A percentile compares a stretch with the other conserved stretches of the same genome.
Conservation (phyloP, 768 basidiomycete species). For the Amanita brunnescens region DNA sequence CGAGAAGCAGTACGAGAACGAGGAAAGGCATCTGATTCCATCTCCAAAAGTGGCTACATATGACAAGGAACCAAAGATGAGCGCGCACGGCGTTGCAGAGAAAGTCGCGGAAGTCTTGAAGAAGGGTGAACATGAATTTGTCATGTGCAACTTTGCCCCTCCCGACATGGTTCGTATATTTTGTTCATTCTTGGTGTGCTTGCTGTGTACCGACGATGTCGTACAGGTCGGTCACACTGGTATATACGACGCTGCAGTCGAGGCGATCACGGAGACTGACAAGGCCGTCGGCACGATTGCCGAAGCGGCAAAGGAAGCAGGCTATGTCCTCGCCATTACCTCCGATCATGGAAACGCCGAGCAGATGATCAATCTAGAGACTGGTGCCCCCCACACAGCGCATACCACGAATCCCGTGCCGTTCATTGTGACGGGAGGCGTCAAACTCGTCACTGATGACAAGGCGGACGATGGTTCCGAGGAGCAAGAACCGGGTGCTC, state of each 20-base stretch:
- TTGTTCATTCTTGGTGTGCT: neutral
- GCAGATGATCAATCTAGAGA: constrained; percentile 81
- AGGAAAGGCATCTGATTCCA: constrained; percentile 81
- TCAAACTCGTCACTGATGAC: constrained; percentile 45
- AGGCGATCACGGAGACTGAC: constrained; percentile 85
- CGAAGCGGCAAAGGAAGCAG: constrained; percentile 75
- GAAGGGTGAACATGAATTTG: constrained; percentile 65
- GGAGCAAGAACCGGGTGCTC: constrained; percentile 56
- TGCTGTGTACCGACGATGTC: neutral
- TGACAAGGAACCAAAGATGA: constrained; percentile 87
- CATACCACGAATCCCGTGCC: constrained; percentile 87
- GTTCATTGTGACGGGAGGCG: constrained; percentile 76
- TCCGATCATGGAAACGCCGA: constrained; percentile 96
- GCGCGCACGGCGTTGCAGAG: constrained; percentile 78
- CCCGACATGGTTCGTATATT: constrained; percentile 74
- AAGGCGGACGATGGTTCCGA: constrained; percentile 21
- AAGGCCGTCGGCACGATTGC: constrained; percentile 82
- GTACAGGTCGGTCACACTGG: constrained; percentile 88
- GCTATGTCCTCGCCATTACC: constrained; percentile 82
- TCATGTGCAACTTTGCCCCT: constrained; percentile 98
- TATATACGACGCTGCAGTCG: constrained; percentile 81
- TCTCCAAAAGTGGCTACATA: constrained; percentile 95
- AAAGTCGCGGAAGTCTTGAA: constrained; percentile 85
- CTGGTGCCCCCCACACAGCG: constrained; percentile 85
- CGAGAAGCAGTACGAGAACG: constrained; percentile 81